Evolutionary conservation across 1,284 basidiomycete genomes (phyloP).

Genomic region (Trametes sp.): DNA sequence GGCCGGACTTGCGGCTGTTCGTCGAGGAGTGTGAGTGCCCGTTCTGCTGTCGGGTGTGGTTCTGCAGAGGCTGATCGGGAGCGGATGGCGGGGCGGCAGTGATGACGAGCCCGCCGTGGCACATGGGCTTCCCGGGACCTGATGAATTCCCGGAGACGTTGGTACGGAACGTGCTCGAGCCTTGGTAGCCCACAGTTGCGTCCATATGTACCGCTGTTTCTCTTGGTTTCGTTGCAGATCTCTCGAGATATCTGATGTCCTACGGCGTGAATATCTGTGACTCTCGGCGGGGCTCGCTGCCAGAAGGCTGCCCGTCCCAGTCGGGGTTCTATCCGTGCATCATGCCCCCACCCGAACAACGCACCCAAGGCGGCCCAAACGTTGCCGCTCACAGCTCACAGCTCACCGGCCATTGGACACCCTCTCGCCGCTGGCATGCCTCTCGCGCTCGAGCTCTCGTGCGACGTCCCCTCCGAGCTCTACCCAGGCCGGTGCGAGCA

Average conservation of each 20-base stretch:
- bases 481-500: not conserved
- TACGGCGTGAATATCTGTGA: too few species aligned
- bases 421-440: too few species aligned
- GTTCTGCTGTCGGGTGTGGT: not conserved
- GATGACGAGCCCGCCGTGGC: not conserved
- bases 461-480: not conserved
- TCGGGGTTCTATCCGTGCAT: too few species aligned
- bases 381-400: not conserved
- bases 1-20: not conserved
- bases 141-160: too few species aligned
- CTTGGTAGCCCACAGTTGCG: not conserved
- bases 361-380: too few species aligned
- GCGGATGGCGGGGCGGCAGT: not conserved
- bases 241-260: too few species aligned
- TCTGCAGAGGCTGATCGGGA: not conserved
- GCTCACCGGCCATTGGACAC: too few species aligned
- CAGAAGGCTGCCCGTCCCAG: too few species aligned
- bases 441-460: not conserved
- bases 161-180: too few species aligned
- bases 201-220: not conserved
- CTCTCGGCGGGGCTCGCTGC: too few species aligned
- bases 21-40: not conserved
- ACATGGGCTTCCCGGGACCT: not conserved
- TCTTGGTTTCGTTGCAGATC: too few species aligned
- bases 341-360: too few species aligned